Percentiles rank a stretch among this genome's conserved stretches.
These are phyloP conservation scores for Sugiyamaella paludigena DNA, from an alignment of 1,139 yeast genomes.

Conservation along the genomic window DNA sequence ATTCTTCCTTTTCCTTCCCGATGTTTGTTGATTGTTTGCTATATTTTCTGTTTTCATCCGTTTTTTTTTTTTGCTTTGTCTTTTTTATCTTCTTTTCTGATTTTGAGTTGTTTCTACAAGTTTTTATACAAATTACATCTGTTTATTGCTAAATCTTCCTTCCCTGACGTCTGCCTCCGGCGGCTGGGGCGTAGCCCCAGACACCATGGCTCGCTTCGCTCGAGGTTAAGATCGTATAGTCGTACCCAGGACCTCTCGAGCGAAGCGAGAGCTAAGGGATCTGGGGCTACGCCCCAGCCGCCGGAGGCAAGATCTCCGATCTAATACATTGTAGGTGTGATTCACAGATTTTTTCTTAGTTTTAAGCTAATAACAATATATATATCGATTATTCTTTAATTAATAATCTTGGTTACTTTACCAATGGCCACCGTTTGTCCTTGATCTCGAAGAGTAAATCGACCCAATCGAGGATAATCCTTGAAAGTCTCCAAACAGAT, in stretches of 20 bases:
- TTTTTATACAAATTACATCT: too few species aligned
- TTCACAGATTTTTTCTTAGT: too few species aligned
- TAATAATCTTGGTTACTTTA: constrained; percentile 58
- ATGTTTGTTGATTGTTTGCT: background rate
- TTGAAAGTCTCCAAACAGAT: constrained; percentile 91
- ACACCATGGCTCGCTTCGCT: too few species aligned
- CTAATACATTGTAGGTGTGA: too few species aligned
- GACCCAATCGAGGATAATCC: constrained; percentile 93
- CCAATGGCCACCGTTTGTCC: constrained; percentile 98
- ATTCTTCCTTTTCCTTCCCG: background rate
- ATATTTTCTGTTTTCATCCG: background rate
- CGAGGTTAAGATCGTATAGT: too few species aligned
- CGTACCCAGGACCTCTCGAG: too few species aligned
- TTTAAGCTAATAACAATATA: background rate
- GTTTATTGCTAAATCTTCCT: too few species aligned
- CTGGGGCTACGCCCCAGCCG: background rate
- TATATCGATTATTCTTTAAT: constrained; percentile 21
- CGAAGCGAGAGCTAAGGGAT: too few species aligned
- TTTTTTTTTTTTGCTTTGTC: background rate
- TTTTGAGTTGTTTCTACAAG: too few species aligned
- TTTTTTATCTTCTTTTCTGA: too few species aligned
- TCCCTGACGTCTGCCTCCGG: too few species aligned
- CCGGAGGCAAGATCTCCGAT: background rate
- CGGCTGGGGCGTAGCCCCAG: too few species aligned
- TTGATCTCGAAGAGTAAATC: constrained; percentile 97